Percentiles rank a stretch among this genome's conserved stretches.
Evolutionary conservation across 2,329 filamentous ascomycete species (phyloP).

Genomic region (Rhexocercosporidium sp.): DNA sequence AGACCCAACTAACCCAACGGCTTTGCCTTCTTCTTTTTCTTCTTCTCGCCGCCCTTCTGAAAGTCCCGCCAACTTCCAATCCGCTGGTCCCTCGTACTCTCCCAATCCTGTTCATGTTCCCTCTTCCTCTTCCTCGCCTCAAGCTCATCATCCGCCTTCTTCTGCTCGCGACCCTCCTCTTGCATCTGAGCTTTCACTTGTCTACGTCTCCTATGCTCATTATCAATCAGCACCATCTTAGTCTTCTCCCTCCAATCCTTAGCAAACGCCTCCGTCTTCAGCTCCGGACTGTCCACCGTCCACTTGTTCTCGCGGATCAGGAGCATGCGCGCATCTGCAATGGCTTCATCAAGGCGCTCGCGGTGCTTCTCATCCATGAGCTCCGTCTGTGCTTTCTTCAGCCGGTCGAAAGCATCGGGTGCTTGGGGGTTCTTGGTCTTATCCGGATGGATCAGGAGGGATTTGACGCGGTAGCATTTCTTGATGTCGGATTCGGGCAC

Average conservation of each 20-base stretch:
- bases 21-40: constrained; percentile 67
- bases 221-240: constrained; percentile 87
- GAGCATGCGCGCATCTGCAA: constrained; percentile 93
- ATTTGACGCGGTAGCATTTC: constrained; percentile 91
- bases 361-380: constrained; percentile 95
- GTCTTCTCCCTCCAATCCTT: constrained; percentile 90
- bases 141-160: constrained; percentile 82
- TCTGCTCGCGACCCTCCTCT: constrained; percentile 90
- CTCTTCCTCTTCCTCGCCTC: constrained; percentile 83
- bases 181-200: constrained; percentile 95
- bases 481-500: constrained; percentile 98
- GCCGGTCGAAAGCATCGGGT: constrained; percentile 93
- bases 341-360: constrained; percentile 86
- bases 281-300: constrained; percentile 85
- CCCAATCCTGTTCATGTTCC: constrained; percentile 94
- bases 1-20: constrained; percentile 36
- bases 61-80: constrained; percentile 96
- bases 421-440: constrained; percentile 91
- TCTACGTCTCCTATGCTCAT: constrained; percentile 81
- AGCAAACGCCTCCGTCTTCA: constrained; percentile 82
- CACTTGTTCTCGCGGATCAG: constrained; percentile 94
- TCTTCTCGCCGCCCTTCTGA: constrained; percentile 71
- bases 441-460: constrained; percentile 98
- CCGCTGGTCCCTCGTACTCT: constrained; percentile 85
- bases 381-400: constrained; percentile 92